A percentile compares a stretch with the other conserved stretches of the same genome.
Conservation (phyloP, 2,329 filamentous ascomycete genomes). For the Herpotrichia juniperi region DNA sequence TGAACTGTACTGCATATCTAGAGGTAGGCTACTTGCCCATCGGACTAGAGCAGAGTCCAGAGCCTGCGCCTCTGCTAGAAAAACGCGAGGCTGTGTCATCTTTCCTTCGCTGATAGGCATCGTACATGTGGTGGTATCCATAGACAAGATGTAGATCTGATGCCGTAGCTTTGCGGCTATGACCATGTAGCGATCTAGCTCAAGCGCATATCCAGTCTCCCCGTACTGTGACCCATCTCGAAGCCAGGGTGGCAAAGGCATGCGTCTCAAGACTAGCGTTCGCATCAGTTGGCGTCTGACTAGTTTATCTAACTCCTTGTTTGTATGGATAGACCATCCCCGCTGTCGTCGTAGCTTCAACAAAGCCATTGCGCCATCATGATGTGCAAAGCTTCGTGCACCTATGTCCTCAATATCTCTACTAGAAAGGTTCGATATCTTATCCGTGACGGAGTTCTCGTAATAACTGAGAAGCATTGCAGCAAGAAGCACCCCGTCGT, state of each 20-base stretch:
- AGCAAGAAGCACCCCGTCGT: neutral
- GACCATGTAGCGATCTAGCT: neutral
- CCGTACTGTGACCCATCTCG: neutral
- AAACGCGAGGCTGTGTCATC: neutral
- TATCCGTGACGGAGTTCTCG: neutral
- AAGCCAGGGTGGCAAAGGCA: neutral
- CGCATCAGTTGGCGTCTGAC: neutral
- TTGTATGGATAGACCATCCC: neutral
- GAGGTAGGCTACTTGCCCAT: neutral
- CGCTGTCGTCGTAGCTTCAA: conserved; percentile 1
- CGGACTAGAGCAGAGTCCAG: neutral
- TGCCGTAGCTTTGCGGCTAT: conserved; percentile 1
- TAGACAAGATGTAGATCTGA: neutral
- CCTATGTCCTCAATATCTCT: neutral
- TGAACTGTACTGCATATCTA: neutral
- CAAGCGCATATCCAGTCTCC: neutral
- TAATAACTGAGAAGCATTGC: conserved; percentile 1
- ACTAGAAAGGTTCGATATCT: neutral
- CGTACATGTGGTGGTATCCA: neutral
- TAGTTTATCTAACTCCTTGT: neutral
- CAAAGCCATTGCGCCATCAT: conserved; percentile 1
- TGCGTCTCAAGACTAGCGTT: neutral
- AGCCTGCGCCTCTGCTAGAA: neutral
- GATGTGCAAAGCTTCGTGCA: neutral
- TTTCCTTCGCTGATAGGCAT: neutral